A percentile compares a stretch with the other conserved stretches of the same genome.
Conservation (phyloP, 2,329 filamentous ascomycete species). For the Phialophora tarda region DNA sequence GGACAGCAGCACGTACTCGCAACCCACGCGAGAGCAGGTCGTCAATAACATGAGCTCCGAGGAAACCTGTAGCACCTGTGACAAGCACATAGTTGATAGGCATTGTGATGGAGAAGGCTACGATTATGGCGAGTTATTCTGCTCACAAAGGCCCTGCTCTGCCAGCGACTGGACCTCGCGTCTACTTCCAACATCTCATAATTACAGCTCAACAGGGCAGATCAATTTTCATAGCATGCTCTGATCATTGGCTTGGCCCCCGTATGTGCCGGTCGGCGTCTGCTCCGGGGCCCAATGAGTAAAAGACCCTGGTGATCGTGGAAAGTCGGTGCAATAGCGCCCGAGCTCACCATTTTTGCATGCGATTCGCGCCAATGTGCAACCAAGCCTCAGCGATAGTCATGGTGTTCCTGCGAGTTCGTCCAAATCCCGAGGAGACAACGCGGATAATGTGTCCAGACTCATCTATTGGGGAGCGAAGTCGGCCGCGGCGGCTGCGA, state of each 20-base stretch:
- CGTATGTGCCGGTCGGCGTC: not conserved
- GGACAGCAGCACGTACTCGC: slow-evolving; percentile 30
- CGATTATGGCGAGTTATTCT: not conserved
- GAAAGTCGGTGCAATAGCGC: not conserved
- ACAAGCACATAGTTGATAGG: not conserved
- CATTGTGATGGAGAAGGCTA: not conserved
- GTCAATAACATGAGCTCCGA: not conserved
- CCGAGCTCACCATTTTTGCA: not conserved
- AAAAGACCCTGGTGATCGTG: not conserved
- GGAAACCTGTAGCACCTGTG: not conserved
- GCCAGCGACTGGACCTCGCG: not conserved
- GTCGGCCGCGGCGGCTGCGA: too few relatives aligned
- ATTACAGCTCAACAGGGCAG: not conserved
- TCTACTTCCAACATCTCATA: not conserved
- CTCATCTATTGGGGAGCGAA: not conserved
- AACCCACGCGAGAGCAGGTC: slow-evolving; percentile 30
- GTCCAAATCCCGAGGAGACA: too few relatives aligned
- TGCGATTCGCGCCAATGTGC: not conserved
- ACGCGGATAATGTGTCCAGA: not conserved
- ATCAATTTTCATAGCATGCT: not conserved
- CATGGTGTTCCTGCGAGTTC: too few relatives aligned
- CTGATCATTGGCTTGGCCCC: not conserved
- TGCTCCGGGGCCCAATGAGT: not conserved
- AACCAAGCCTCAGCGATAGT: too few relatives aligned
- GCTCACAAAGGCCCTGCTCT: not conserved